Base-by-base conservation (phyloP, 352 stramenopile species). In the Hyaloperonospora arabidopsidis region DNA sequence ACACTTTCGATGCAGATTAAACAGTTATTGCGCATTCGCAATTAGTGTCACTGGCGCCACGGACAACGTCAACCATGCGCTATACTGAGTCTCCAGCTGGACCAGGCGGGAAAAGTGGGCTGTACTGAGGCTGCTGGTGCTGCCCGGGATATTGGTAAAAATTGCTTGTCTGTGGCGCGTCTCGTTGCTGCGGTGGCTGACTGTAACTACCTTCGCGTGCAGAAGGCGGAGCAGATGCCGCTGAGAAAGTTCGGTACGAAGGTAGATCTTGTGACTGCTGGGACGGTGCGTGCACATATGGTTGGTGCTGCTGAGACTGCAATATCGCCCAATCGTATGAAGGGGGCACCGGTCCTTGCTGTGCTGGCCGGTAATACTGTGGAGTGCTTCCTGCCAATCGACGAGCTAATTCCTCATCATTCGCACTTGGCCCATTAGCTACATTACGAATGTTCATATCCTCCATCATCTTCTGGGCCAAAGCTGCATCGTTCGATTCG, bases 401-500 rank as follows among this genome's bases (percentile, higher is more conserved):
- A 0, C 74, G 54, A 39, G 74, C 77, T n/a, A 83, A 57, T n/a
- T 64, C 74, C 61, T 84, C 74, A 61, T 87, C 77, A 21, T 53
- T 76, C 2, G 57, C 17, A 28, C 59, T 63, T 40, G 34, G 38
- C 5, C 36, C 53, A 52, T 35, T 52, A 14, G 28, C 29, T 28
- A 59, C 49, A 44, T 70, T 57, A 1, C 62, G 57, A 14, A 87
- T 40, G 23, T 68, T 73, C 72, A 85, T 71, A 51, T 83, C 74
- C n/a, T 65, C 70, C 77, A 86, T 81, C 77, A 87, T 87, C 49
- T 84, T 76, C 52, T 82, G 71, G 0, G 78, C 78, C 46, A 88
- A 45, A 17, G 56, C 66, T 29, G 75, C 72, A 40, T 88, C 78
- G 14, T 72, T 63, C 22, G 52, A 59, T 35, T 86, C 75, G 5